Conservation (phyloP, 1,284 basidiomycete species). For the Cystobasidiaceae sp. region DNA sequence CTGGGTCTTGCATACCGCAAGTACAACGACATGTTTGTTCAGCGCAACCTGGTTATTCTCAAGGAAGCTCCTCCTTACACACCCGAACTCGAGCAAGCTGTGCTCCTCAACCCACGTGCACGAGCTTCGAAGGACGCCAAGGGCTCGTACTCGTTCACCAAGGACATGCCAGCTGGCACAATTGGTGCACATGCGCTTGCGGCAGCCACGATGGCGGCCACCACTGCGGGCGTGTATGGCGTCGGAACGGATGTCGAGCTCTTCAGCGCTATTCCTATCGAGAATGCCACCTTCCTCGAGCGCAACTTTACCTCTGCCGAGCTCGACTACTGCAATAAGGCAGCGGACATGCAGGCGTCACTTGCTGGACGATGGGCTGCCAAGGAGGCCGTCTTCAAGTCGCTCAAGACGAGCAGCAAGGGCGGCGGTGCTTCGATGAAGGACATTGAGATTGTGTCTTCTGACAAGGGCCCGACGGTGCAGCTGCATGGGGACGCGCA, state of each 20-base stretch:
- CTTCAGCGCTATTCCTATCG: constrained; percentile 84
- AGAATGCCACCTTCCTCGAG: constrained; percentile 78
- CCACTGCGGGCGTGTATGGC: constrained; percentile 43
- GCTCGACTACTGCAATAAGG: constrained; percentile 76
- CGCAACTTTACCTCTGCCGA: constrained; percentile 92
- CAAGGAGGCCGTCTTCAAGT: constrained; percentile 98
- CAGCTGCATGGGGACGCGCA: constrained; percentile 76
- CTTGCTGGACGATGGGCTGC: constrained; percentile 96
- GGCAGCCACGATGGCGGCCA: constrained; percentile 56
- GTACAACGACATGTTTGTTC: constrained; percentile 85
- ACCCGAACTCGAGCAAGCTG: constrained; percentile 76
- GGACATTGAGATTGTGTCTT: constrained; percentile 90
- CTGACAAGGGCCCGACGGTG: constrained; percentile 47
- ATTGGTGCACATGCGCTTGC: constrained; percentile 15
- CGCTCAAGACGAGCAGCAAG: constrained; percentile 82
- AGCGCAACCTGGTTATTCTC: constrained; percentile 86
- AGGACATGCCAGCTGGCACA: constrained; percentile 25
- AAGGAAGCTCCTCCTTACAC: constrained; percentile 91
- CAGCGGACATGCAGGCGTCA: constrained; percentile 80
- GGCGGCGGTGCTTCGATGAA: constrained; percentile 89
- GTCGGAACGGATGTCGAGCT: constrained; percentile 55
- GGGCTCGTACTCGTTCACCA: constrained; percentile 71
- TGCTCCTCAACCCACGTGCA: constrained; percentile 89
- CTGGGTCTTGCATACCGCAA: constrained; percentile 78
- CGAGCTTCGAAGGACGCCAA: constrained; percentile 75